Evolutionary conservation across 768 basidiomycete genomes (phyloP).

Genomic region (Neoboletus brunneissimus): DNA sequence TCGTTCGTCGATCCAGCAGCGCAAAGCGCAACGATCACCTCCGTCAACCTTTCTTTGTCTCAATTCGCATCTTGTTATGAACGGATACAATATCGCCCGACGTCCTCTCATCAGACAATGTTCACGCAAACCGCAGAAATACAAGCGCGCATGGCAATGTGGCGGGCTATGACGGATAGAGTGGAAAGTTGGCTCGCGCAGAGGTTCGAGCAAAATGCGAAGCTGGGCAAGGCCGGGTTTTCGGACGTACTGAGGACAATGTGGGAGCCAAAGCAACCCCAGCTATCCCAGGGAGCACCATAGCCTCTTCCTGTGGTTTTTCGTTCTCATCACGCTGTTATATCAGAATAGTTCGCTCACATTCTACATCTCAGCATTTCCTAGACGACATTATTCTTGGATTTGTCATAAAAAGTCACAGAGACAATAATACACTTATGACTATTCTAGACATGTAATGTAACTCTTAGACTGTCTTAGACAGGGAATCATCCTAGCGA

Average conservation of each 20-base stretch:
- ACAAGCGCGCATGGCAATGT: conserved; percentile 75
- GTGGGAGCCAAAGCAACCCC: conserved; percentile 68
- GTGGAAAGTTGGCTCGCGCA: conserved; percentile 85
- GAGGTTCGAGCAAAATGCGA: conserved; percentile 91
- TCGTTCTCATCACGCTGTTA: conserved; percentile 5
- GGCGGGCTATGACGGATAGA: conserved; percentile 78
- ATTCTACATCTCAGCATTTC: conserved; percentile 7
- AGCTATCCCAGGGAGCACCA: conserved; percentile 31
- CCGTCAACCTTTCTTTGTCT: conserved; percentile 91
- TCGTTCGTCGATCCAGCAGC: conserved; percentile 86
- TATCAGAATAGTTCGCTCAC: conserved; percentile 5
- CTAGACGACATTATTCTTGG: conserved; percentile 25
- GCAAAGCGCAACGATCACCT: conserved; percentile 80
- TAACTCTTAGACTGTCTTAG: conserved; percentile 11
- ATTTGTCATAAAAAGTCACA: conserved; percentile 24
- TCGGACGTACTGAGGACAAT: conserved; percentile 81
- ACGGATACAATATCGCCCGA: conserved; percentile 80
- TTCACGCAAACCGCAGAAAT: conserved; percentile 93
- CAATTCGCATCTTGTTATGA: conserved; percentile 93
- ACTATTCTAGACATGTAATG: conserved; percentile 27
- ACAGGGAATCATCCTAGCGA: conserved; percentile 1
- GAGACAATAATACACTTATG: conserved; percentile 28
- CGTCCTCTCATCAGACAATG: conserved; percentile 56
- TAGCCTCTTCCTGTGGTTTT: conserved; percentile 15
- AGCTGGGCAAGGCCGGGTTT: conserved; percentile 84